Percentiles rank a stretch among this genome's conserved stretches.
These are phyloP conservation scores for Sporothrix pseudoabietina DNA, from an alignment of 2,329 filamentous ascomycete species.

Conservation along the genomic window DNA sequence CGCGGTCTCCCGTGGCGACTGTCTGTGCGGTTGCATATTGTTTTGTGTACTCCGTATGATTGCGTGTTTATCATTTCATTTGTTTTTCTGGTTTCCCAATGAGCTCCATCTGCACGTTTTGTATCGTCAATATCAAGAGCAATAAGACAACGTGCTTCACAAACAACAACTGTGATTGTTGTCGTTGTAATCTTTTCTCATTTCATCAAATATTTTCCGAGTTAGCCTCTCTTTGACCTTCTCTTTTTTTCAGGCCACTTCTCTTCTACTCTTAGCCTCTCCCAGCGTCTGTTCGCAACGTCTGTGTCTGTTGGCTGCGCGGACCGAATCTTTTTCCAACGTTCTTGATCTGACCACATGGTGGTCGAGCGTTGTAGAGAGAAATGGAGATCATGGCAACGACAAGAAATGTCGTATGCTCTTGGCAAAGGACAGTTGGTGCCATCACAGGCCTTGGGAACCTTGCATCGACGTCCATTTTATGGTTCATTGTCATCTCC, in stretches of 20 bases:
- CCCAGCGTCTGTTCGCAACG: neutral
- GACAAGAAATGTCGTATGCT: neutral
- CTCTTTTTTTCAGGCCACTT: neutral
- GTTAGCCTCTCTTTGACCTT: neutral
- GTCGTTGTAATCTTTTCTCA: neutral
- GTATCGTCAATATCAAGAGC: neutral
- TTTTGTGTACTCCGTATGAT: neutral
- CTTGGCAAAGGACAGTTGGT: neutral
- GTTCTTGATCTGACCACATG: neutral
- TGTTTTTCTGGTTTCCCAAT: neutral
- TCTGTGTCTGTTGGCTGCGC: neutral
- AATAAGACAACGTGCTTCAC: conserved; percentile 1
- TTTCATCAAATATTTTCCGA: neutral
- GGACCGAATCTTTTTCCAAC: neutral
- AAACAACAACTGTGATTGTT: neutral
- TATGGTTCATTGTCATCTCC: conserved; percentile 14
- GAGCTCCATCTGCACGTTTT: neutral
- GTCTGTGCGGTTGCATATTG: conserved; percentile 22
- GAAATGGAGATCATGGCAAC: neutral
- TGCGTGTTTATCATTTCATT: neutral
- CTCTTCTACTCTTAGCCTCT: neutral
- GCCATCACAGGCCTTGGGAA: neutral
- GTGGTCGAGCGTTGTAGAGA: neutral
- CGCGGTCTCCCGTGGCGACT: neutral
- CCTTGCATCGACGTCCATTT: neutral